Base-by-base conservation (phyloP, 495 filamentous ascomycete species). In the Friedmanniomyces simplex region DNA sequence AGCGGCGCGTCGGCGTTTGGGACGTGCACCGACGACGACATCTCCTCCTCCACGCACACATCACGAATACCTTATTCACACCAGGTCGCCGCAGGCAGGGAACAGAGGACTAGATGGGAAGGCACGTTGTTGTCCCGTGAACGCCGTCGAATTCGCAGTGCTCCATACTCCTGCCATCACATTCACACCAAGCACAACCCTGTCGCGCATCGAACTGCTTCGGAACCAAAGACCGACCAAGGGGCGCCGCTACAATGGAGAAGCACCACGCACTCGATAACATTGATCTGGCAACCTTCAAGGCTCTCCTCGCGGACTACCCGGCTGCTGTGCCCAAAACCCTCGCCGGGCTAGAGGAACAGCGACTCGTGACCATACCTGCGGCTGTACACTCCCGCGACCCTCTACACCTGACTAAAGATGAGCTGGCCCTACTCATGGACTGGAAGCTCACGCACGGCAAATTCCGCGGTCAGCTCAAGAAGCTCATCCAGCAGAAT, bases 361-460 rank as follows among this genome's bases (percentile, higher is more conserved):
- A 58, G 20, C 67, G 69, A 11, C 60, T 66, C 36, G 57, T 54
- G 6, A 58, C 50, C 0, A 65, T 72, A n/a, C 69, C 68, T 3
- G 22, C 34, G 11, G 55, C 50, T 2, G 18, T 69, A 12, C 36
- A 48, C 4, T 26, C 60, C 18, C 52, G 59, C 13, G 55, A 41
- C 10, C 54, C 63, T 20, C 36, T 53, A 7, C 58, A 55, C 39
- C 45, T 71, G n/a, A 53, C 43, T 24, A 65, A 66, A 46, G 37
- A 49, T 0, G 67, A 72, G 46, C 51, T 72, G 3, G 52, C 50
- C 24, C 43, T 53, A 13, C 56, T 89, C n/a, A 79, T 88, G 50
- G 80, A 86, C 54, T 91, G 87, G 87, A 91, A 89, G 71, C 69
- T 86, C 85, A 74, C 76, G 63, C 86, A 89, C 66, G 87, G 87